Conservation (phyloP, 441 rosid genomes). For the Metrosideros polymorpha region DNA sequence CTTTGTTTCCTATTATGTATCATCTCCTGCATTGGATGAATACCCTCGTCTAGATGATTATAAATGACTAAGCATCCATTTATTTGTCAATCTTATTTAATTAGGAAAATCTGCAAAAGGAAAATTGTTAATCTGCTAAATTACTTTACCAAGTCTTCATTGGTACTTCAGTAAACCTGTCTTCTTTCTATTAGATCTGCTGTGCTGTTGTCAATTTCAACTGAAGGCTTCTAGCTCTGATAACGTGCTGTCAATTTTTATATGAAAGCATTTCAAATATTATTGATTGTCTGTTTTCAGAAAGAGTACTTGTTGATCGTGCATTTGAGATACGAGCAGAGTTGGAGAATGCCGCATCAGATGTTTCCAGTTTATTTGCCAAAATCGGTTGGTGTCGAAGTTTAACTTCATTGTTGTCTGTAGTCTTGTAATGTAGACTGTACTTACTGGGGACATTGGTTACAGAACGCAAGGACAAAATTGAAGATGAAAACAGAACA, state of each 20-base stretch:
- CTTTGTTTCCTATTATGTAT: background rate
- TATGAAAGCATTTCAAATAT: background rate
- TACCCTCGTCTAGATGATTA: background rate
- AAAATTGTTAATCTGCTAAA: background rate
- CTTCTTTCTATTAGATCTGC: background rate
- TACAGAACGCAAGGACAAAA: conserved; percentile 90
- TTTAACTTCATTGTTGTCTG: background rate
- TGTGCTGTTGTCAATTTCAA: background rate
- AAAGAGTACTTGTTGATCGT: conserved; percentile 75
- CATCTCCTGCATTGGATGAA: background rate
- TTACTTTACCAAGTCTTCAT: background rate
- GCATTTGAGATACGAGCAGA: conserved; percentile 85
- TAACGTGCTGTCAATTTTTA: background rate
- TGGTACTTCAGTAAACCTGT: background rate
- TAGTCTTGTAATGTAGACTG: background rate
- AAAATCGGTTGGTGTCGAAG: conserved; percentile 58
- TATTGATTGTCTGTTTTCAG: conserved; percentile 25
- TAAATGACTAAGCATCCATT: background rate
- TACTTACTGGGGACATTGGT: conserved; percentile 1
- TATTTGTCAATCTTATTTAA: background rate
- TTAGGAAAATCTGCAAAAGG: background rate
- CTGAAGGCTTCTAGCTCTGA: background rate
- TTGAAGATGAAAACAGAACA: conserved; percentile 75
- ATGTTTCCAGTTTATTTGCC: conserved; percentile 78
- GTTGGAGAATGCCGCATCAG: conserved; percentile 80